A percentile compares a stretch with the other conserved stretches of the same genome.
These are phyloP conservation scores for Pholiota conissans DNA, from an alignment of 768 basidiomycete species.

Conservation along the genomic window DNA sequence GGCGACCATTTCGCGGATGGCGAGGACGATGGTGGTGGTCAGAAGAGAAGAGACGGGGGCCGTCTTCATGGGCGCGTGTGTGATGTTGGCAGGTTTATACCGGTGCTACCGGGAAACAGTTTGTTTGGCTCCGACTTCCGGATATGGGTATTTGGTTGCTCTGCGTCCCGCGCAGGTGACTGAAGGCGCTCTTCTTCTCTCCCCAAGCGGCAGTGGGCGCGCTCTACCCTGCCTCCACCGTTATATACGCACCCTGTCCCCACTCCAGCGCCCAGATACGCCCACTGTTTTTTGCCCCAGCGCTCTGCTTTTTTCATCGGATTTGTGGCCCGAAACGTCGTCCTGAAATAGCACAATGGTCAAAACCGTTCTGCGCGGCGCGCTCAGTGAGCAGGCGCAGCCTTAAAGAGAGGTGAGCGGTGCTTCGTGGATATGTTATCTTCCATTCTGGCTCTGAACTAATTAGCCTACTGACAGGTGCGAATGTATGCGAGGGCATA, in stretches of 20 bases:
- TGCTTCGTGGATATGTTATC: background rate
- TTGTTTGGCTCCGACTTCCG: constrained; percentile 16
- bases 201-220: constrained; percentile 17
- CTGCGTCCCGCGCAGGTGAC: constrained; percentile 11
- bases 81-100: constrained; percentile 36
- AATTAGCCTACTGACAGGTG: no score
- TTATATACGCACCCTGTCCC: background rate
- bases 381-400: background rate
- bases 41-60: constrained; percentile 19
- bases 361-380: background rate
- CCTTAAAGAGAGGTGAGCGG: background rate
- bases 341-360: background rate
- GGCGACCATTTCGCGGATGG: background rate
- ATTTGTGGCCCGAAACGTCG: background rate
- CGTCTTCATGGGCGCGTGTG: constrained; percentile 30
- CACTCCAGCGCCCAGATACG: background rate
- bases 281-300: background rate
- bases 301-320: background rate
- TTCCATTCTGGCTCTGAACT: no score
- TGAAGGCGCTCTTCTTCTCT: constrained; percentile 2
- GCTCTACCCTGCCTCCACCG: constrained; percentile 7
- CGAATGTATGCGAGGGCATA: no score
- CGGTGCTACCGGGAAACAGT: constrained; percentile 34
- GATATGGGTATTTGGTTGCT: constrained; percentile 12
- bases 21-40: constrained; percentile 16